phyloP scores from a whole-genome alignment of 768 basidiomycete species.

The Termitomyces sp. region DNA sequence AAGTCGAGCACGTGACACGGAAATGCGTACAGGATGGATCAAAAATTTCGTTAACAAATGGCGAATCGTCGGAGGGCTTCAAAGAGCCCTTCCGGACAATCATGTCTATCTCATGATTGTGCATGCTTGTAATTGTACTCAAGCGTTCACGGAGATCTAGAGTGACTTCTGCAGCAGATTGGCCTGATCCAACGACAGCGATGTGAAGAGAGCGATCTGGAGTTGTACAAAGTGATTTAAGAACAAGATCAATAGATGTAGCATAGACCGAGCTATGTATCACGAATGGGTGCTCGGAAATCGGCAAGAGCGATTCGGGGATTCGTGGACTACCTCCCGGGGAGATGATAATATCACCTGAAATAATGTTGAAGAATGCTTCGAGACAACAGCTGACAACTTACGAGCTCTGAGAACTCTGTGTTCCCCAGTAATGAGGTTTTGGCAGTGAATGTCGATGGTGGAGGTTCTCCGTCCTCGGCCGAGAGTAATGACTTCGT shows the following conservation, averaged over 20 bases:
- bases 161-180: conserved; percentile 42
- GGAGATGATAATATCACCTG: conserved; percentile 44
- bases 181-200: conserved; percentile 43
- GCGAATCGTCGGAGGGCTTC: conserved; percentile 47
- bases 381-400: conserved; percentile 9
- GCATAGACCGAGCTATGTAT: conserved; percentile 40
- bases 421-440: conserved; percentile 28
- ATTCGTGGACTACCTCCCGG: conserved; percentile 43
- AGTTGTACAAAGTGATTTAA: conserved; percentile 19
- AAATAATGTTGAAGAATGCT: background rate
- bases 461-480: conserved; percentile 20
- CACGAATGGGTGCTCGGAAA: conserved; percentile 28
- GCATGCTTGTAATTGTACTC: conserved; percentile 20
- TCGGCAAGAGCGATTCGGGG: conserved; percentile 27
- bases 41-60: conserved; percentile 51
- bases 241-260: conserved; percentile 28
- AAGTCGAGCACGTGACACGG: background rate
- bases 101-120: conserved; percentile 38
- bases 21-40: conserved; percentile 36
- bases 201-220: conserved; percentile 28
- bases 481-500: conserved; percentile 37
- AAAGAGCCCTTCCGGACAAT: conserved; percentile 45
- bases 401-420: conserved; percentile 30
- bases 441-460: conserved; percentile 32
- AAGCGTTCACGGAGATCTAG: conserved; percentile 38